Base-by-base conservation (phyloP, 2,329 filamentous ascomycete genomes). In the Aspergillus nomiae region DNA sequence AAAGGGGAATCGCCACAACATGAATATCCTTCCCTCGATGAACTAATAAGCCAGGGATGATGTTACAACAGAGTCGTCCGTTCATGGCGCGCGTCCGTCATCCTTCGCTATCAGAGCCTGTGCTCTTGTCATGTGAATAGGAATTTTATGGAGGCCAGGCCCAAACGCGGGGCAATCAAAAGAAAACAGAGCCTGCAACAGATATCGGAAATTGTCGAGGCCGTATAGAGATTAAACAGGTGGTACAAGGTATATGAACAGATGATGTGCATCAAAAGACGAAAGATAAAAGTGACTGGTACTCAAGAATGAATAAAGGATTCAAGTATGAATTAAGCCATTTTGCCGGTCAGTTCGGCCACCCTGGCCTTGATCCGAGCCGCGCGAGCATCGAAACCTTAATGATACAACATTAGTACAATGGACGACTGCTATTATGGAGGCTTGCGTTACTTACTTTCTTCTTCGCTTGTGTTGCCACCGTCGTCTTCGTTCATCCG, bases 341-440 rank as follows among this genome's bases (percentile, higher is more conserved):
- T 92, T 77, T 91, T 92, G 71, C 90, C 90, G 2, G 95, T 99
- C 71, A 99, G 81, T 77, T 97, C 93, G 58, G 95, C 95, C 63
- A 99, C 95, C 65, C 95, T 90, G 64, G 95, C 95, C 82, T 97
- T 98, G 85, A 99, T 99, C 67, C 95, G 91, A 56, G 95, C 95
- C 63, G 98, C 95, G 69, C 95, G 92, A 56, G 93, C 94, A 79
- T 99, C 95, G 73, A 98, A 98, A 41, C 94, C 92, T 96, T 69
- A 21, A 28, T 30, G 56, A 51, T n/a, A 41, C 60, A 58, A 58
- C 32, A 65, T 80, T 69, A 79, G 74, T 58, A 61, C 48, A 26
- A 34, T 53, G 56, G 19, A 32, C 16, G 21, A 19, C 48, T 12
- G 53, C 34, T 19, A 51, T 60, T 59, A 43, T 58, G 56, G 10